Base-by-base conservation (phyloP, 2,329 filamentous ascomycete species). In the Hypoxylon sp. region DNA sequence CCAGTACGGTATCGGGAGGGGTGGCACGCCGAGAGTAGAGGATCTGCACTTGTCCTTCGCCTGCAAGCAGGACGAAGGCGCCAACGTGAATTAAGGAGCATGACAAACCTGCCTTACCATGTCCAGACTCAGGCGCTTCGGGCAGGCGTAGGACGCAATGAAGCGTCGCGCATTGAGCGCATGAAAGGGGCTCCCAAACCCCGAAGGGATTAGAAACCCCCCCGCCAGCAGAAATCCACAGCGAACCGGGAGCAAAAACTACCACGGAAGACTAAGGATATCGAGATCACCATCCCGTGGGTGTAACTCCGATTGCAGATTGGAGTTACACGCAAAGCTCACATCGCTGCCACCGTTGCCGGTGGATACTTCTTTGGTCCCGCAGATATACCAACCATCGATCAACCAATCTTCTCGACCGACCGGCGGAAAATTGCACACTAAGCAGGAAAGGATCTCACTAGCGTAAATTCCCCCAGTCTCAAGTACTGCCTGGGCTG, bases 361-460 rank as follows among this genome's bases (percentile, higher is more conserved):
- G 13, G 10, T n/a, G 45, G 45, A 46, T 49, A 49, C 7, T 23
- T 49, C 13, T 28, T 49, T 28, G 45, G 45, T 49, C 45, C 45
- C 45, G 23, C 14, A 49, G 45, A 49, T 43, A 43, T 43, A 38
- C 38, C 38, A 21, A 10, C 38, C n/a, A 10, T 10, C 17, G 9
- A 17, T 17, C 38, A 43, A 28, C 45, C 45, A 49, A 49, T 49
- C 45, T 49, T 28, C 45, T 28, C 45, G 45, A 49, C 25, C 23
- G 28, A 17, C 23, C 25, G 25, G 25, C 45, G 45, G 23, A 49
- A 49, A 28, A 21, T 21, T 30, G 5, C 45, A 49, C 45, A 49
- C 45, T 25, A 49, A n/a, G 45, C 23, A 48, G 45, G 45, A 48
- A 48, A n/a, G 13, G 45, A 48, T 48, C 45, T 25, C 45, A 48